Conservation (phyloP, 1,284 basidiomycete species). For the Ganoderma sinense region DNA sequence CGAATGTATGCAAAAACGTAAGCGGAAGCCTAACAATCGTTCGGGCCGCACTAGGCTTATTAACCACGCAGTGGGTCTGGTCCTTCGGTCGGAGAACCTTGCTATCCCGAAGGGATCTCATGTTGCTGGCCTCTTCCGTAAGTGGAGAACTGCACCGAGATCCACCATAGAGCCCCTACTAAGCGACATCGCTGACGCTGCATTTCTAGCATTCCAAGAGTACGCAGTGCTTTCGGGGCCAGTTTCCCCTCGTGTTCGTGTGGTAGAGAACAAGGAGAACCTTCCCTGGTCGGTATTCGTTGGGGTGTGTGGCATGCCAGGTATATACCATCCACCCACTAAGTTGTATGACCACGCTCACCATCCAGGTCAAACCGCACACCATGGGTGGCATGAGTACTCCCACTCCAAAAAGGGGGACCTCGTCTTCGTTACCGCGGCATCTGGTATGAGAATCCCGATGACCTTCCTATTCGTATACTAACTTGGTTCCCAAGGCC, state of each 20-base stretch:
- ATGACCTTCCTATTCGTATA: not conserved
- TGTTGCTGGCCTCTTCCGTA: conserved; percentile 45
- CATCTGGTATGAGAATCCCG: conserved; percentile 21
- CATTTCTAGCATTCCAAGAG: conserved; percentile 30
- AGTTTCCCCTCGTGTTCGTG: conserved; percentile 1
- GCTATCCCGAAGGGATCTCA: conserved; percentile 51
- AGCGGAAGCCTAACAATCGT: not conserved
- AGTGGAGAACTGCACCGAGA: not conserved
- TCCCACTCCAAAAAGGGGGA: conserved; percentile 35
- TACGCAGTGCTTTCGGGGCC: conserved; percentile 25
- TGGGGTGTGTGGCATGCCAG: conserved; percentile 43
- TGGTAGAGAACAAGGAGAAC: conserved; percentile 35
- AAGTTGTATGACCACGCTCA: not conserved
- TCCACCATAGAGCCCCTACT: not conserved
- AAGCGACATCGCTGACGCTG: conserved; percentile 6
- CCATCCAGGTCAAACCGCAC: conserved; percentile 34
- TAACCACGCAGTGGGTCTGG: conserved; percentile 46
- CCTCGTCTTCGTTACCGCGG: conserved; percentile 34
- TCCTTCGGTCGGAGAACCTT: conserved; percentile 51
- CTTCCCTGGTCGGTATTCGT: conserved; percentile 41
- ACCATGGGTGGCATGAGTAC: conserved; percentile 36
- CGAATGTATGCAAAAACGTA: not conserved
- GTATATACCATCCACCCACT: conserved; percentile 17
- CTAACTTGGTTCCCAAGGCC: conserved; percentile 10
- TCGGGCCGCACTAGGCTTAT: conserved; percentile 15